Evolutionary conservation across 768 basidiomycete species (phyloP).

Genomic region (Trametes punicea): DNA sequence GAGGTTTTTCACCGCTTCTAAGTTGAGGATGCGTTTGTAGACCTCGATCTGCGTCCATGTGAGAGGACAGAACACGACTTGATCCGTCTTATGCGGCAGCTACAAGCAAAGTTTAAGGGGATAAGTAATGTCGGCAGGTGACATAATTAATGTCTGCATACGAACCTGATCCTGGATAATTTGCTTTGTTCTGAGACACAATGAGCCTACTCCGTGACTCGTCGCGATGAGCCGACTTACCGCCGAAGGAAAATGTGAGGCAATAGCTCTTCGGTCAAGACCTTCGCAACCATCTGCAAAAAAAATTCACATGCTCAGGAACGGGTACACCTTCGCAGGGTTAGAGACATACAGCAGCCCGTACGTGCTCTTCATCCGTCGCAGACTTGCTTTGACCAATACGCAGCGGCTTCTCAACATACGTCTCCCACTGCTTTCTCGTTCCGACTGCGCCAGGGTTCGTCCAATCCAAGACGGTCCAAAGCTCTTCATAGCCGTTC

Average conservation of each 20-base stretch:
- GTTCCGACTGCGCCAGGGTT: constrained; percentile 77
- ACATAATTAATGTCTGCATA: neutral
- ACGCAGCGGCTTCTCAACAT: constrained; percentile 64
- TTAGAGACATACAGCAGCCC: constrained; percentile 41
- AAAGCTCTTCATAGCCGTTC: constrained; percentile 87
- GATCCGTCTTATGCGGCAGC: constrained; percentile 85
- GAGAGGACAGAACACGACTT: constrained; percentile 92
- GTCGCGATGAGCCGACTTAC: constrained; percentile 33
- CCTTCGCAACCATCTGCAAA: constrained; percentile 53
- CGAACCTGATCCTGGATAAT: constrained; percentile 67
- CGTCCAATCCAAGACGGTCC: constrained; percentile 93
- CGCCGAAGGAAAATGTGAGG: constrained; percentile 84
- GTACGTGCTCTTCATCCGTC: constrained; percentile 56
- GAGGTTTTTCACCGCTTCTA: constrained; percentile 65
- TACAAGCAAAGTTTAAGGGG: constrained; percentile 27
- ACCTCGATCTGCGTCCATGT: constrained; percentile 64
- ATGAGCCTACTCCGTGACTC: neutral
- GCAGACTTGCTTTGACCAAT: constrained; percentile 65
- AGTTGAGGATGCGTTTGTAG: constrained; percentile 69
- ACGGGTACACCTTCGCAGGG: neutral
- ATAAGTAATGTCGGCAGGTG: neutral
- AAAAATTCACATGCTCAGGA: neutral
- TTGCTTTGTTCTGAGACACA: constrained; percentile 58
- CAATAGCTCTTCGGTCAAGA: constrained; percentile 64
- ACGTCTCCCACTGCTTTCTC: constrained; percentile 70